Percentiles rank a stretch among this genome's conserved stretches.
These are phyloP conservation scores for Hemisphaericaspora subhashii DNA, from an alignment of 1,139 yeast species.

Conservation along the genomic window DNA sequence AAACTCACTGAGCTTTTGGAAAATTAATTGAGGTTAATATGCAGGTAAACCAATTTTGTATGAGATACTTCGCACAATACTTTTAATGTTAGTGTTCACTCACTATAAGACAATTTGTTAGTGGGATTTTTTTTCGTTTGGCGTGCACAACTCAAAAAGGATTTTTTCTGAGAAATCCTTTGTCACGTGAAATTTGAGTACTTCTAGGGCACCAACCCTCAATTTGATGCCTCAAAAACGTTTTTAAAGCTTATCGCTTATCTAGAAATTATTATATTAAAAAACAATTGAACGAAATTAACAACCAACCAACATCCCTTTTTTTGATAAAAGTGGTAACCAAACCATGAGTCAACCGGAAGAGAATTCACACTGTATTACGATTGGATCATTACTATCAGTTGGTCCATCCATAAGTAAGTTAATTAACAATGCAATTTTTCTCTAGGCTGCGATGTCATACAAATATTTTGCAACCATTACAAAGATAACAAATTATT, in stretches of 20 bases:
- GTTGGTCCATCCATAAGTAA: slow-evolving; percentile 4
- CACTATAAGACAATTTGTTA: too few species aligned
- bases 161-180: too few species aligned
- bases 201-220: too few species aligned
- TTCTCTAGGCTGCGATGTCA: background rate
- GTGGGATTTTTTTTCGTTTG: background rate
- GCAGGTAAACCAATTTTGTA: background rate
- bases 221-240: too few species aligned
- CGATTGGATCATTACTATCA: slow-evolving; percentile 1
- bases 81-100: too few species aligned
- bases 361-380: background rate
- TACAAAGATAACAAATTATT: background rate
- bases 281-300: background rate
- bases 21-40: background rate
- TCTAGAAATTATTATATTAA: too few species aligned
- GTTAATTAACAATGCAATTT: too few species aligned
- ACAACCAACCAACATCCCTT: background rate
- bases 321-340: too few species aligned
- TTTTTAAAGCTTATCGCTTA: too few species aligned
- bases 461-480: slow-evolving; percentile 3
- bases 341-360: slow-evolving; percentile 1
- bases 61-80: background rate
- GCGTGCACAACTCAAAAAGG: too few species aligned
- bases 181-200: too few species aligned
- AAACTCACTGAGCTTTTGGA: background rate